Evolutionary conservation across 768 basidiomycete species (phyloP).

Genomic region (Amanita jacksonii): DNA sequence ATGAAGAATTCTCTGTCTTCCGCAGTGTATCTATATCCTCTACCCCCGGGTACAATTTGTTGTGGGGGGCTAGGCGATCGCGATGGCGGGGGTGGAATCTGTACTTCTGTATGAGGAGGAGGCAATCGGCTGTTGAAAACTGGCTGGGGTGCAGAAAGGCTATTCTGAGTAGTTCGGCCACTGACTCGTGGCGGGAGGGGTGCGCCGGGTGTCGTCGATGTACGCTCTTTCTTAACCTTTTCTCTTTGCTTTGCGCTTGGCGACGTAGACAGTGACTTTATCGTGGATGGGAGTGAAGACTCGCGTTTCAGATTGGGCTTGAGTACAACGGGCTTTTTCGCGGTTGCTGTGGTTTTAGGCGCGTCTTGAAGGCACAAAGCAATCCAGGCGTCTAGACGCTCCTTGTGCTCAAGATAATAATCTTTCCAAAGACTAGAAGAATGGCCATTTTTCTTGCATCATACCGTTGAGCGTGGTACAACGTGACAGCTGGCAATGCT

Average conservation of each 20-base stretch:
- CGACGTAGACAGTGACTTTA: slow-evolving; percentile 14
- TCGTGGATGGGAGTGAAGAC: slow-evolving; percentile 16
- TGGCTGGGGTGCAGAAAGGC: slow-evolving; percentile 43
- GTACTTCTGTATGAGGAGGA: slow-evolving; percentile 51
- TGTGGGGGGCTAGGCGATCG: slow-evolving; percentile 64
- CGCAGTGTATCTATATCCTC: slow-evolving; percentile 55
- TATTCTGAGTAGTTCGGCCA: slow-evolving; percentile 48
- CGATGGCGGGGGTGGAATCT: slow-evolving; percentile 52
- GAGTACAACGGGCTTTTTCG: slow-evolving; percentile 25
- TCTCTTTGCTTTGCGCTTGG: slow-evolving; percentile 18
- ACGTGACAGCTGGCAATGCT: slow-evolving; percentile 14
- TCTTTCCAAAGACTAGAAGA: slow-evolving; percentile 69
- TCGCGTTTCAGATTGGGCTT: slow-evolving; percentile 30
- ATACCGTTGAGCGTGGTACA: slow-evolving; percentile 12
- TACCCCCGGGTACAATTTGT: slow-evolving; percentile 31
- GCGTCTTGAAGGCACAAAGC: slow-evolving; percentile 20
- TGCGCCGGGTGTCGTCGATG: slow-evolving; percentile 16
- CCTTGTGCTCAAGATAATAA: slow-evolving; percentile 64
- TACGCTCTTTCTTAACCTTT: slow-evolving; percentile 2
- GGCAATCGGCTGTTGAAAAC: slow-evolving; percentile 40
- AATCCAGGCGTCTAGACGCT: slow-evolving; percentile 44
- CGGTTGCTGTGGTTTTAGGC: slow-evolving; percentile 1
- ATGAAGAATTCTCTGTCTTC: slow-evolving; percentile 62
- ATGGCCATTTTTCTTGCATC: slow-evolving; percentile 34
- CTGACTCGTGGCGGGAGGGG: slow-evolving; percentile 17